Evolutionary conservation across 352 stramenopile genomes (phyloP), one percentile per base, ranked within the genome.

Genomic region (Blastocystis sp.): DNA sequence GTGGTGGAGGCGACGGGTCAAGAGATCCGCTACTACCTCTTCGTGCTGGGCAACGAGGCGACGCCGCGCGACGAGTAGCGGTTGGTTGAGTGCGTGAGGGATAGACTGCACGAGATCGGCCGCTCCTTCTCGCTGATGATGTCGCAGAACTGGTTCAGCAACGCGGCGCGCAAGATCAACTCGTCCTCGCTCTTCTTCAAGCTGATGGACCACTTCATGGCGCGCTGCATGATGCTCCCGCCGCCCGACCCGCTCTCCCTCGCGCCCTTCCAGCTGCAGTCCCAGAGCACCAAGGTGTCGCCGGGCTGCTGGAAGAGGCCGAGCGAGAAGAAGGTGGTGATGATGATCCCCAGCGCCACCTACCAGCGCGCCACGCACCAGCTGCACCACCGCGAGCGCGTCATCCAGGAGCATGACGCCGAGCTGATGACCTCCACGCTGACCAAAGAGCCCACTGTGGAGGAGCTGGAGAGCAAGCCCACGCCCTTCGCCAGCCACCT

Each of bases 81-180:
- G 26, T 26, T 1, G 12, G n/a, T 4, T n/a, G 10, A 19, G 16
- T 16, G 31, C 3, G 9, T 82, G n/a, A 82, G 10, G 45, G 1
- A n/a, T n/a, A 82, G 55, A 82, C 61, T 70, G n/a, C 74, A 60
- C 29, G 74, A 82, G 29, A 82, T 82, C 29, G 74, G 74, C 24
- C 74, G 59, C 24, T 31, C 74, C 2, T 82, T 82, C 74, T 82
- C 74, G n/a, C 51, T 82, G 31, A 82, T 82, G 74, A 66, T 82
- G 35, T 66, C 74, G 33, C 74, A 82, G 61, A 63, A 55, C 3
- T 82, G 74, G 74, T 82, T 82, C 59, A 39, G 55, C n/a, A 82
- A 82, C n/a, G 74, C 74, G 39, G 74, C 74, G 3, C 35, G 33
- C 10, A 82, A 82, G 74, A 60, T 82, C 21, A 70, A 82, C 39